Evolutionary conservation across 192 early-diverging fungal species (phyloP), one percentile per base, ranked within the genome.

Genomic region (Coemansia sp.): DNA sequence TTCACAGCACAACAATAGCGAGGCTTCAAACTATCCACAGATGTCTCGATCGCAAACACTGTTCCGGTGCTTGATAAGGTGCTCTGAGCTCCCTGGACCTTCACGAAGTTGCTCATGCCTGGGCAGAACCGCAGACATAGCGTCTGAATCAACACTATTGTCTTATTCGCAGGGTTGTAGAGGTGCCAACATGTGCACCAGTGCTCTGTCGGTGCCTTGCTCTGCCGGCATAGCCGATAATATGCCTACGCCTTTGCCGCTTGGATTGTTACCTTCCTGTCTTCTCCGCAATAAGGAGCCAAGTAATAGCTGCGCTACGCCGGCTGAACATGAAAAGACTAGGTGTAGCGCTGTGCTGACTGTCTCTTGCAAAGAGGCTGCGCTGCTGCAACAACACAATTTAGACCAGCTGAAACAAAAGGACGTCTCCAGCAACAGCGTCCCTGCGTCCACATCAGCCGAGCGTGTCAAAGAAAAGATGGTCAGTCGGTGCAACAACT

Each of bases 401-500:
- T 22, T 22, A 10, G 25, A 19, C 11, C 14, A 25, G 9, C 51
- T 54, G 20, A 8, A 54, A 25, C 20, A 20, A 54, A 54, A 25
- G 22, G 9, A 9, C 22, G 51, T 1, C 25, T 19, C 51, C 14
- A 22, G 25, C 20, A 25, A 8, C 19, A 14, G 8, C 20, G 32
- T 7, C 8, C 9, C 13, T 39, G 51, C 44, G 22, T 44, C 32
- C 32, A 2, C 2, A 32, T 32, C 56, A 20, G 37, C n/a, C 25
- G 22, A 64, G 20, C 32, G 65, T 25, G 43, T 74, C 10, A 69
- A 79, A 40, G 64, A 74, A 61, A 69, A 70, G 7, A 71, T 71
- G 71, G 51, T 70, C 64, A 74, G 72, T 38, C 39, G 67, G 54
- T 71, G 67, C 63, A 59, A 56, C 16, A 41, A 62, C 32, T 32